Evolutionary conservation across 1,284 basidiomycete species (phyloP).

Genomic region (Singerocomus inundabilis): DNA sequence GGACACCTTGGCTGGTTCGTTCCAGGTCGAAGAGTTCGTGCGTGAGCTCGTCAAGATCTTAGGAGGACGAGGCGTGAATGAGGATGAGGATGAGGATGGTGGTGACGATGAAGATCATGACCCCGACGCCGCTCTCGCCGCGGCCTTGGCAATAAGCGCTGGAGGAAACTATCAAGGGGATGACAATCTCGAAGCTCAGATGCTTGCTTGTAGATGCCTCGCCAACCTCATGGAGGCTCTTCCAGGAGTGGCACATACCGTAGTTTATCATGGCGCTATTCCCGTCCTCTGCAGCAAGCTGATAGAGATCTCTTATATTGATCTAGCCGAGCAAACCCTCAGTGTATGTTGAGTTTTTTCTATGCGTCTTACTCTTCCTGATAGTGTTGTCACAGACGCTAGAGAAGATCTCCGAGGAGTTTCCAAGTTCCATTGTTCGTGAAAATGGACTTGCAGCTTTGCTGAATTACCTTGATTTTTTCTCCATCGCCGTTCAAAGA

Average conservation of each 20-base stretch:
- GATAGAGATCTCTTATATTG: constrained; percentile 94
- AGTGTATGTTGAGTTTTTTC: constrained; percentile 63
- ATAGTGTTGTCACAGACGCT: constrained; percentile 64
- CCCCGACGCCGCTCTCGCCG: constrained; percentile 83
- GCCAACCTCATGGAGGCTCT: constrained; percentile 97
- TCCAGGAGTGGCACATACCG: constrained; percentile 89
- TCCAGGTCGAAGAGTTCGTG: constrained; percentile 91
- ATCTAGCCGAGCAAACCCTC: constrained; percentile 93
- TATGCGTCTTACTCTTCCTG: constrained; percentile 14
- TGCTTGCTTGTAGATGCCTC: constrained; percentile 90
- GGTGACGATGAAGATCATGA: constrained; percentile 65
- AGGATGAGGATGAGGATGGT: constrained; percentile 63
- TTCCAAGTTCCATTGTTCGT: constrained; percentile 89
- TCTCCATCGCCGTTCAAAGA: constrained; percentile 93
- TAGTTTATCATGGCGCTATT: constrained; percentile 94
- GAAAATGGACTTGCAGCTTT: constrained; percentile 91
- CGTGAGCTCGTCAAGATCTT: constrained; percentile 91
- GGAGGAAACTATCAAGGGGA: constrained; percentile 70
- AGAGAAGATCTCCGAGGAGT: constrained; percentile 96
- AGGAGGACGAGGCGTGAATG: constrained; percentile 74
- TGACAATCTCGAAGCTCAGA: constrained; percentile 87
- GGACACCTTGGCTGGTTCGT: constrained; percentile 93
- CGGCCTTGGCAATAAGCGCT: constrained; percentile 74
- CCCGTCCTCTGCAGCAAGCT: constrained; percentile 94
- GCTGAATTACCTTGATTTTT: constrained; percentile 93